Conservation (phyloP, 441 rosid species). For the Corymbia citriodora region DNA sequence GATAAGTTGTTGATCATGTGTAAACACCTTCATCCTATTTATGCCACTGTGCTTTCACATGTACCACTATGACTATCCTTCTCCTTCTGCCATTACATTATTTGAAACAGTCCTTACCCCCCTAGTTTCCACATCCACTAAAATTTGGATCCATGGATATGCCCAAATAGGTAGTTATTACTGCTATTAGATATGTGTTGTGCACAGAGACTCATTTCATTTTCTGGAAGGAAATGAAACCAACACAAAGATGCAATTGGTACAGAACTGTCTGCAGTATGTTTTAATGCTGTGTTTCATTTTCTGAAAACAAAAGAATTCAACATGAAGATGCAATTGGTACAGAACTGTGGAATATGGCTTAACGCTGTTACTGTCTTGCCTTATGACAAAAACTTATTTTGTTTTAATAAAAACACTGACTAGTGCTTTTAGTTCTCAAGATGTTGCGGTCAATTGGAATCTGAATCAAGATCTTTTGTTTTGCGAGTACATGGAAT, state of each 20-base stretch:
- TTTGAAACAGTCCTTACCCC: not conserved
- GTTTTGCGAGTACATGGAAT: not conserved
- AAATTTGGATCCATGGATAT: not conserved
- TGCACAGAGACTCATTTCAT: not conserved
- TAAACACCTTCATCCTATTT: not conserved
- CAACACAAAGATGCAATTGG: not conserved
- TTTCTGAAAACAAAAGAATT: not conserved
- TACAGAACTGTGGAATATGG: not conserved
- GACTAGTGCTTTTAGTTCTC: not conserved
- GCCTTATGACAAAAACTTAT: not conserved
- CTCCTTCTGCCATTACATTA: not conserved
- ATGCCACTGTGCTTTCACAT: not conserved
- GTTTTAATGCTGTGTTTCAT: not conserved
- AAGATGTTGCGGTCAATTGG: not conserved
- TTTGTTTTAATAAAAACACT: not conserved
- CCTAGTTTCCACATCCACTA: not conserved
- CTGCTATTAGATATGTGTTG: not conserved
- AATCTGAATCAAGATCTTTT: not conserved
- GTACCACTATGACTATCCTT: not conserved
- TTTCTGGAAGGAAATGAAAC: not conserved
- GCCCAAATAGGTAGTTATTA: not conserved
- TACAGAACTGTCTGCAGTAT: not conserved
- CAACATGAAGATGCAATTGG: not conserved
- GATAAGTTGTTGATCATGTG: not conserved
- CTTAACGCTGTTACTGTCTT: not conserved